Conservation (phyloP, 306 rosid species). For the Gillenia trifoliata region DNA sequence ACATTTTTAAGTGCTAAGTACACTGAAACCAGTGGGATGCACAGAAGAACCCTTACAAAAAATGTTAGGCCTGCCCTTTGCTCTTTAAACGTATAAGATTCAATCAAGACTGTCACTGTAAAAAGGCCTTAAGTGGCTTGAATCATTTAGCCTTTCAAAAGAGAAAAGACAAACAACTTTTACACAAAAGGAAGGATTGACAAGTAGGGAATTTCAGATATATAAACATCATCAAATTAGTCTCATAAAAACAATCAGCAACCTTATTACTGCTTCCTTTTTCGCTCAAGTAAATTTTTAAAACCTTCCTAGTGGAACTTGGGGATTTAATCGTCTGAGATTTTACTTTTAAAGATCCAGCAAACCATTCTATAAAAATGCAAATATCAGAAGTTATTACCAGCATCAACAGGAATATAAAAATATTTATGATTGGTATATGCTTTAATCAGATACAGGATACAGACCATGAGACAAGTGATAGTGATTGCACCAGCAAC, state of each 20-base stretch:
- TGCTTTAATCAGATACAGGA: background rate
- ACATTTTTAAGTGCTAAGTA: background rate
- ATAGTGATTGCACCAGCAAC: constrained; percentile 84
- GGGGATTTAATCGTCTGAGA: background rate
- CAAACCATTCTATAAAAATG: background rate
- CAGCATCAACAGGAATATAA: background rate
- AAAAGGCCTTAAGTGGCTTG: background rate
- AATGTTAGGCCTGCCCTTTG: background rate
- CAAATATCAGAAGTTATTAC: background rate
- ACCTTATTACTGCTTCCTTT: background rate
- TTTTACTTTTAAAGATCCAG: background rate
- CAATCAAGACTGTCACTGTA: too few relatives aligned
- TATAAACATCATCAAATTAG: background rate
- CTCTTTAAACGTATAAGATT: background rate
- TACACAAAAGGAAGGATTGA: background rate
- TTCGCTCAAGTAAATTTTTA: background rate
- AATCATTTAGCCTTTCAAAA: background rate
- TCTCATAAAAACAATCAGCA: background rate
- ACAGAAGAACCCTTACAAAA: background rate
- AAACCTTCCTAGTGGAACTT: background rate
- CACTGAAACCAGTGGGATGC: background rate
- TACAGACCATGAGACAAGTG: constrained; percentile 84
- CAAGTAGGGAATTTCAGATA: background rate
- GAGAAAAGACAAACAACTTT: background rate
- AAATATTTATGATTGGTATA: background rate